Evolutionary conservation across 176 grass and related monocot genomes (phyloP), one percentile per base, ranked within the genome.

Genomic region (Eleusine coracana): DNA sequence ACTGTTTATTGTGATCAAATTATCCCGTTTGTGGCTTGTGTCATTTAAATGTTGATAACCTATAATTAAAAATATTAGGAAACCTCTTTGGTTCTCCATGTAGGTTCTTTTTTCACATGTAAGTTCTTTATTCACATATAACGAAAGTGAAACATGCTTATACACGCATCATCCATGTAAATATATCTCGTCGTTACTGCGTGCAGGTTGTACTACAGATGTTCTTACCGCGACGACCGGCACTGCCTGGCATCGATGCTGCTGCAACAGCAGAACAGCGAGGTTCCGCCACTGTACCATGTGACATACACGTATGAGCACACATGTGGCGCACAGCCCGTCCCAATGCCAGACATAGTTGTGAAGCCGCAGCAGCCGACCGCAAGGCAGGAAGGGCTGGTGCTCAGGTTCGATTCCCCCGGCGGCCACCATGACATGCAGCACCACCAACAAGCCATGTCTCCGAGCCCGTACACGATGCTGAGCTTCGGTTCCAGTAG

Each of bases 261-360:
- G 56, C 69, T 94, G 41, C 92, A 94, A 48, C 84, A 85, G 72
- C 67, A 89, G 73, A 86, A 66, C 81, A n/a, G 56, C 70, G 77
- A 76, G 16, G 86, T 83, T 27, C 86, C 89, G 17, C 80, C 92
- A 11, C 50, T 87, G 46, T 94, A 78, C 73, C 80, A 59, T 55
- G 89, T 92, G 61, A 87, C 83, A 56, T 92, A 94, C 74, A 85
- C 82, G 14, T 81, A 91, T 69, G 80, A 87, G 65, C 89, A 94
- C 82, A 89, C 92, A 0, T 94, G 92, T 74, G 87, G 89, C 65
- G 48, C 80, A 18, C 40, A 49, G 49, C 88, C 83, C 11, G 46
- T 90, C 60, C 84, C 73, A 36, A 78, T 75, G 27, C 88, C 79
- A 2, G 88, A 90, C 17, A 80, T 90, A 73, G 60, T 82, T 39